Percentiles rank a stretch among this genome's conserved stretches.
Conservation (phyloP, 2,329 filamentous ascomycete genomes). For the Ophiostoma populinum region DNA sequence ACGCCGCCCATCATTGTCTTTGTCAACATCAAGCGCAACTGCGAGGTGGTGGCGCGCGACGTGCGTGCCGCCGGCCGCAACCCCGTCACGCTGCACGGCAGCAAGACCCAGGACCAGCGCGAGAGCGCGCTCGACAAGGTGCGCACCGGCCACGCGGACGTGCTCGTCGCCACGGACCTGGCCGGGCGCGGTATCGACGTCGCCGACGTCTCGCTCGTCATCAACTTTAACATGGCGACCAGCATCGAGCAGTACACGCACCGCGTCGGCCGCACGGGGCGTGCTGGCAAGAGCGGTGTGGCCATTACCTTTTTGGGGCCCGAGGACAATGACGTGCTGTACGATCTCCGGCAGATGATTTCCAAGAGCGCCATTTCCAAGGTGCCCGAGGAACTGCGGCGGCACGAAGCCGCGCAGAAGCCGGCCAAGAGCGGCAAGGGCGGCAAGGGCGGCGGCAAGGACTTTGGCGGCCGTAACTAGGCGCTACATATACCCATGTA, state of each 20-base stretch:
- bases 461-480: constrained; percentile 1
- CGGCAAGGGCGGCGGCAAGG: neutral
- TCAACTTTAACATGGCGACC: constrained; percentile 98
- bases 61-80: constrained; percentile 90
- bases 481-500: too few relatives aligned
- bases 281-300: constrained; percentile 91
- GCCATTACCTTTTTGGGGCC: constrained; percentile 88
- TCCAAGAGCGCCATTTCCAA: constrained; percentile 75
- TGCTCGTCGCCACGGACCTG: constrained; percentile 88
- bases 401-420: constrained; percentile 80
- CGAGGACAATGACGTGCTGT: constrained; percentile 80
- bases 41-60: constrained; percentile 83
- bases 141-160: constrained; percentile 61
- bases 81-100: constrained; percentile 79
- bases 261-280: constrained; percentile 88
- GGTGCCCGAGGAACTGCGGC: constrained; percentile 77
- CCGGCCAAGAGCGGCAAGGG: constrained; percentile 19
- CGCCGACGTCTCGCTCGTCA: constrained; percentile 76
- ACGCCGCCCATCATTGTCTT: constrained; percentile 91
- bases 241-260: constrained; percentile 94
- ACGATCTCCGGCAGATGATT: constrained; percentile 91
- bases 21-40: constrained; percentile 99
- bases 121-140: constrained; percentile 81
- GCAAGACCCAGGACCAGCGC: constrained; percentile 95
- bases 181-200: constrained; percentile 97